Evolutionary conservation across 345 rosid species (phyloP).

Genomic region (Lepidium africanum): DNA sequence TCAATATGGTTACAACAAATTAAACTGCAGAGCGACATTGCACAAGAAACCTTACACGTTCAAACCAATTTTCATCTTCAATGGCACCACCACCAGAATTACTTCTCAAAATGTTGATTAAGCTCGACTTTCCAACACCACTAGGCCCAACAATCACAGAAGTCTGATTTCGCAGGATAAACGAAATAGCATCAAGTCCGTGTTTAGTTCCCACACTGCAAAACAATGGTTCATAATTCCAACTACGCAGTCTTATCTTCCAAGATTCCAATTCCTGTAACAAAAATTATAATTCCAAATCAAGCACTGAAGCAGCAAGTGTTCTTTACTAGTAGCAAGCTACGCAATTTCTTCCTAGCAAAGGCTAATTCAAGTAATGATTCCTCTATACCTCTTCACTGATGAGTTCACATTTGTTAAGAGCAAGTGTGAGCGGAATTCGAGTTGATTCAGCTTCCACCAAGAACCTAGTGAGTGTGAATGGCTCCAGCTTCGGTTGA

Average conservation of each 20-base stretch:
- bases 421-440: slow-evolving; percentile 68
- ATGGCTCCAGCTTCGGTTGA: slow-evolving; percentile 72
- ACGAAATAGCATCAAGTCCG: slow-evolving; percentile 63
- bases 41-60: slow-evolving; percentile 48
- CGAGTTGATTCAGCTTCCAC: slow-evolving; percentile 83
- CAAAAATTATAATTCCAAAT: background rate
- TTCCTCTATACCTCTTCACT: slow-evolving; percentile 43
- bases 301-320: background rate
- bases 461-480: slow-evolving; percentile 72
- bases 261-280: slow-evolving; percentile 56
- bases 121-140: slow-evolving; percentile 95
- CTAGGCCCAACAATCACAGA: slow-evolving; percentile 98
- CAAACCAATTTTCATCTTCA: slow-evolving; percentile 57
- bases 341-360: background rate
- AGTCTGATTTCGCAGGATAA: slow-evolving; percentile 56
- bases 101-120: slow-evolving; percentile 71
- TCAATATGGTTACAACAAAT: background rate
- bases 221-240: slow-evolving; percentile 82
- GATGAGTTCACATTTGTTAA: slow-evolving; percentile 74
- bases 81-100: slow-evolving; percentile 23
- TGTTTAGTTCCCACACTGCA: slow-evolving; percentile 66
- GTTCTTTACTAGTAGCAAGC: background rate
- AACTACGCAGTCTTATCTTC: slow-evolving; percentile 53
- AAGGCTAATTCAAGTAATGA: no score
- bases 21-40: background rate